Evolutionary conservation across 306 rosid species (phyloP), one percentile per base, ranked within the genome.

Genomic region (Luffa acutangula): DNA sequence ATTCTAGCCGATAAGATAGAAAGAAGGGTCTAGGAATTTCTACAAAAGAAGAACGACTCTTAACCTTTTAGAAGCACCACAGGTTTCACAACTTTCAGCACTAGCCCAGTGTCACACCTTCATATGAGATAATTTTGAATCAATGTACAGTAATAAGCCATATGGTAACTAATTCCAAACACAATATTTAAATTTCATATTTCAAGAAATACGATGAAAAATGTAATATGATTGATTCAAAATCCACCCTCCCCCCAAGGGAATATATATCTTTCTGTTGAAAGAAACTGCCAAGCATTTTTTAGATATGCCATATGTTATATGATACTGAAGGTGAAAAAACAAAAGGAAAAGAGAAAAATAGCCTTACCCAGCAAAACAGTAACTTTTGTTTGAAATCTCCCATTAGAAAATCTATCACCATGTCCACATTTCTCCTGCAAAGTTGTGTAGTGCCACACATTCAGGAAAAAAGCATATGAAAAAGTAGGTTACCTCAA

Each of bases 351-450:
- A 77, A 37, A 52, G 34, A 79, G 48, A 63, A 42, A 8, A 5
- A 13, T 78, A 31, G 81, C 48, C 79, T 83, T 95, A 95, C 99
- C 99, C 99, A 95, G 81, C 92, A 83, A 84, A 95, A 93, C 77
- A 90, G 87, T 82, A 95, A 84, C 72, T 89, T 89, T 81, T 81
- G 59, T 78, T 81, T 87, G 71, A 84, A 89, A 71, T 80, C 76
- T 75, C 89, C 83, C 85, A 90, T 74, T 62, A 95, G 93, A 88
- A 84, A 81, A 49, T 82, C 63, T 31, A 93, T 63, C 21, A 84
- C 87, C 58, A 9, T 59, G 80, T 81, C 85, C 83, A 92, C 83
- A 78, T 92, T 95, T 39, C 12, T 25, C 90, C 98, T 95, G 89
- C 81, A 79, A 84, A 76, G 39, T 14, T 49, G 62, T 1, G 36